phyloP scores from a whole-genome alignment of 306 rosid genomes.

The Cajanus cajan region DNA sequence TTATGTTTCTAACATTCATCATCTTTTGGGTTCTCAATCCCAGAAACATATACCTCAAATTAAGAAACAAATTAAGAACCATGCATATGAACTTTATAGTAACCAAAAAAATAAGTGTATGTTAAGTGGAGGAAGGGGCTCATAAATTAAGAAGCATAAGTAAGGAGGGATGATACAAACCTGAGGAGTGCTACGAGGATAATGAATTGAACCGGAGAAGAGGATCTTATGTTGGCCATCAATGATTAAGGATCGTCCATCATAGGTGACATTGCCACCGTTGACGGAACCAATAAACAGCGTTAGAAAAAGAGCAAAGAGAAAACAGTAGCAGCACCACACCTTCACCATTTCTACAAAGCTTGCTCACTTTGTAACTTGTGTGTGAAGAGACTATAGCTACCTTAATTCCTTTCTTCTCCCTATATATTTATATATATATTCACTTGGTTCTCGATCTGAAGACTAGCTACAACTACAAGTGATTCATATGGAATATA shows the following conservation, averaged over 20 bases:
- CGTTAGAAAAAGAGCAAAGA: conserved; percentile 27
- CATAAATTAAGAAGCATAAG: background rate
- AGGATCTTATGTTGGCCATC: conserved; percentile 59
- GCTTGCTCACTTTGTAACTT: background rate
- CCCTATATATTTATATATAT: background rate
- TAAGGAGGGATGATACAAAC: conserved; percentile 45
- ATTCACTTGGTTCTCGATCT: background rate
- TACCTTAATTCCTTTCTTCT: background rate
- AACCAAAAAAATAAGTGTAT: background rate
- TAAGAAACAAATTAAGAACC: background rate
- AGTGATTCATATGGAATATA: background rate
- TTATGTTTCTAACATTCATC: background rate
- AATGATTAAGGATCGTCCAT: conserved; percentile 62
- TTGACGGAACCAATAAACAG: conserved; percentile 6
- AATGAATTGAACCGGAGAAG: conserved; percentile 84
- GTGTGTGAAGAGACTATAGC: background rate
- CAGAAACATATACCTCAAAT: background rate
- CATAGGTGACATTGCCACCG: conserved; percentile 57
- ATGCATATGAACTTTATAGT: background rate
- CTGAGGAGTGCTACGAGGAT: conserved; percentile 86
- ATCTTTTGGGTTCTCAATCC: background rate
- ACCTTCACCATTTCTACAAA: background rate
- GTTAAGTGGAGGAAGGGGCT: background rate
- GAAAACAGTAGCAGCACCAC: conserved; percentile 9
- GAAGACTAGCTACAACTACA: background rate